phyloP scores from a whole-genome alignment of 306 rosid species.

The Carpinus fangiana region DNA sequence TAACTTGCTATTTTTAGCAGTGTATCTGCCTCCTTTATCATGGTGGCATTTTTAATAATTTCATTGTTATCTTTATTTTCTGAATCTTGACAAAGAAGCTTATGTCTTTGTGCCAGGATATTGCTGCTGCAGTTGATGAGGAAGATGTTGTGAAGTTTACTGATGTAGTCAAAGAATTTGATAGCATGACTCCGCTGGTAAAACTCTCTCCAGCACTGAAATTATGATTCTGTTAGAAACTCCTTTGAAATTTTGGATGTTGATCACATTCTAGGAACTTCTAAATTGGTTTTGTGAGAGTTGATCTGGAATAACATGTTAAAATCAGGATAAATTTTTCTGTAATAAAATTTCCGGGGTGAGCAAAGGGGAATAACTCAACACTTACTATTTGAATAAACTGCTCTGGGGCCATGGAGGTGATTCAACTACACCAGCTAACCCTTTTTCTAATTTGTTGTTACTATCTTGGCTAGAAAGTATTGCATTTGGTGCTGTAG shows the following conservation, averaged over 20 bases:
- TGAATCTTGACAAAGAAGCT: neutral
- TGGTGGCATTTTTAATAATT: neutral
- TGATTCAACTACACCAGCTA: too few species aligned
- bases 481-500: too few species aligned
- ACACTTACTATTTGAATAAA: neutral
- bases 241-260: neutral
- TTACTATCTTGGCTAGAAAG: too few species aligned
- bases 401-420: too few species aligned
- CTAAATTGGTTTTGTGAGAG: neutral
- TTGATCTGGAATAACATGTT: neutral
- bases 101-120: constrained; percentile 51
- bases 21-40: neutral
- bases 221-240: neutral
- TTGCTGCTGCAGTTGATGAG: constrained; percentile 81
- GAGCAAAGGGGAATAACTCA: neutral
- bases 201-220: constrained; percentile 8
- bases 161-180: constrained; percentile 88
- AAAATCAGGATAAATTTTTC: neutral
- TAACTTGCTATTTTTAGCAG: neutral
- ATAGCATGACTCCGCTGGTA: constrained; percentile 96
- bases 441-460: too few species aligned
- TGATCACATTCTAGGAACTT: neutral
- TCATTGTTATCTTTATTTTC: constrained; percentile 2
- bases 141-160: constrained; percentile 84
- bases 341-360: neutral